These are phyloP conservation scores for Plantago rigida DNA, from an alignment of 305 asterid genomes.

Conservation along the genomic window DNA sequence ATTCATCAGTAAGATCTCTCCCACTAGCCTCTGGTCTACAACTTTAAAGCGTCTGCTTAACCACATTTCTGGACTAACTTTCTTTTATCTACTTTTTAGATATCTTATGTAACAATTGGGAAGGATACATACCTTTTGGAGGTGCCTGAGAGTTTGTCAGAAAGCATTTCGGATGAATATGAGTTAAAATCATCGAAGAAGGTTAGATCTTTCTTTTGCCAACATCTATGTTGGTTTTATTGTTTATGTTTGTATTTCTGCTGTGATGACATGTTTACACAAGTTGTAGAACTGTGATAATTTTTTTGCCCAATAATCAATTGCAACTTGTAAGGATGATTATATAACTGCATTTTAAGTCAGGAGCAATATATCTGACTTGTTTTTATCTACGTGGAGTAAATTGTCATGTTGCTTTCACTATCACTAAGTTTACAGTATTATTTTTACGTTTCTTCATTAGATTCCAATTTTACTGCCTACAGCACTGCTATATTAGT, in stretches of 20 bases:
- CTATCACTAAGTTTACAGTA: too few species aligned
- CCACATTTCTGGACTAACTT: constrained; percentile 13
- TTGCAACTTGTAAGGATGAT: background rate
- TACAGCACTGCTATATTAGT: too few species aligned
- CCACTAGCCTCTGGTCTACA: constrained; percentile 15
- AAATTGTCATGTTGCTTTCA: background rate
- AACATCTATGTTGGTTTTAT: constrained; percentile 7
- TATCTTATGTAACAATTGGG: constrained; percentile 71
- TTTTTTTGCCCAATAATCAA: background rate
- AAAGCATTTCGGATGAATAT: constrained; percentile 59
- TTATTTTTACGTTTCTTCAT: too few species aligned
- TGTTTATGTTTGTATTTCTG: constrained; percentile 14
- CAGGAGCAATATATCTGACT: constrained; percentile 5
- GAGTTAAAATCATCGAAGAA: constrained; percentile 84
- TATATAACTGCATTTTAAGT: background rate
- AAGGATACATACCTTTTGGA: constrained; percentile 87
- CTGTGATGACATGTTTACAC: background rate
- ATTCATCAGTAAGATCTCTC: constrained; percentile 61
- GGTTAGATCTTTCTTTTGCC: constrained; percentile 34
- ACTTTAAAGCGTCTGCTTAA: constrained; percentile 1
- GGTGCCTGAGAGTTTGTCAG: constrained; percentile 78
- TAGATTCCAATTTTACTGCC: too few species aligned
- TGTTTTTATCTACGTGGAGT: background rate
- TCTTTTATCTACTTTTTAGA: constrained; percentile 36
- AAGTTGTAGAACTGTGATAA: background rate